Conservation (phyloP, 176 grass and related monocot genomes). For the Carex parvula region DNA sequence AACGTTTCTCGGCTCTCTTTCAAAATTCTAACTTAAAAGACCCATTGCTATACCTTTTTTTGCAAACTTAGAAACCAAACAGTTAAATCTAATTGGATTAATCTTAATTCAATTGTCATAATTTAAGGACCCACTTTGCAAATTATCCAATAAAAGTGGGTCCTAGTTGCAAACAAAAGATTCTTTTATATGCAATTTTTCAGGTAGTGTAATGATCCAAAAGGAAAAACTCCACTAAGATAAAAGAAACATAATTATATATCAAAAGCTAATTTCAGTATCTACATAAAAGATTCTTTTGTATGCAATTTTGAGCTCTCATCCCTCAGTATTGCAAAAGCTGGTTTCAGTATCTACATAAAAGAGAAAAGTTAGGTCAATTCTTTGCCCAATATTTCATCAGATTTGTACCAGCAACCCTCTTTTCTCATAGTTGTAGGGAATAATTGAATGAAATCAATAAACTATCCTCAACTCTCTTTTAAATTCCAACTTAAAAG, state of each 20-base stretch:
- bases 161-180: not conserved
- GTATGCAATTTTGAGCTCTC: slow-evolving; percentile 33
- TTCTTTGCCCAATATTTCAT: not conserved
- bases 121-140: too few species aligned
- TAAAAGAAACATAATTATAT: not conserved
- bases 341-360: slow-evolving; percentile 72
- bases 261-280: slow-evolving; percentile 34
- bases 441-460: not conserved
- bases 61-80: too few species aligned
- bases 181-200: not conserved
- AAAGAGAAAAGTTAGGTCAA: not conserved
- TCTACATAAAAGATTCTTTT: not conserved
- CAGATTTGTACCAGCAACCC: not conserved
- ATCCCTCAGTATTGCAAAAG: slow-evolving; percentile 86
- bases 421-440: not conserved
- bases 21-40: too few species aligned
- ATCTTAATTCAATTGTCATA: too few species aligned
- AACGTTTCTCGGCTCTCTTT: too few species aligned
- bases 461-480: not conserved
- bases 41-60: too few species aligned
- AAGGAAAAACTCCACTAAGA: not conserved
- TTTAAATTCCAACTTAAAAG: not conserved
- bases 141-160: too few species aligned
- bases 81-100: too few species aligned
- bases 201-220: not conserved